Evolutionary conservation across 805 yeast species (phyloP).

Genomic region (Phaffomyces antillensis): DNA sequence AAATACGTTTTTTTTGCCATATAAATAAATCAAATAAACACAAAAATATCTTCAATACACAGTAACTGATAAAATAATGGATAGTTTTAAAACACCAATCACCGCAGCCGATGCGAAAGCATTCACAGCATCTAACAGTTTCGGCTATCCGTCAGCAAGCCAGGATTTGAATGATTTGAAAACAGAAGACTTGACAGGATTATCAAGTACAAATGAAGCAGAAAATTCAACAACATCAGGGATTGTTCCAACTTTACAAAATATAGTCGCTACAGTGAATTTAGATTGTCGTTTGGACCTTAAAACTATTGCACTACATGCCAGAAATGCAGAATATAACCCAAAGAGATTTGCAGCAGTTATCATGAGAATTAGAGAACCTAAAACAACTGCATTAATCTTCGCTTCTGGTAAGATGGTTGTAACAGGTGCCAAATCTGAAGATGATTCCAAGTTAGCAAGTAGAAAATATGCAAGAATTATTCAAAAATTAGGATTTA

Average conservation of each 20-base stretch:
- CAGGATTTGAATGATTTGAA: conserved; percentile 22
- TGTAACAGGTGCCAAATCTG: conserved; percentile 98
- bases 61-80: conserved; percentile 11
- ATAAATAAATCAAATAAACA: no score
- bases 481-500: conserved; percentile 94
- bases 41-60: no score
- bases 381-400: conserved; percentile 94
- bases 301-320: conserved; percentile 95
- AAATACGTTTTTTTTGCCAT: no score
- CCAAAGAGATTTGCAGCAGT: conserved; percentile 99
- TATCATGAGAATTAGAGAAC: conserved; percentile 98
- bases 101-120: conserved; percentile 24
- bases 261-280: conserved; percentile 96
- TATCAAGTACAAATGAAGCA: conserved; percentile 9
- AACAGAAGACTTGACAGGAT: conserved; percentile 3
- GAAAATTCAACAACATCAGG: conserved; percentile 84
- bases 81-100: conserved; percentile 23
- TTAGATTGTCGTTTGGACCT: conserved; percentile 92
- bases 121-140: conserved; percentile 21
- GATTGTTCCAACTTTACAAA: conserved; percentile 87
- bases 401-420: conserved; percentile 99
- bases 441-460: conserved; percentile 96
- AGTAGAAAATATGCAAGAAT: conserved; percentile 97
- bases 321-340: conserved; percentile 97
- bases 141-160: conserved; percentile 23